These are phyloP conservation scores for Panicum miliaceum DNA, from an alignment of 176 grass and related monocot genomes.

Conservation along the genomic window DNA sequence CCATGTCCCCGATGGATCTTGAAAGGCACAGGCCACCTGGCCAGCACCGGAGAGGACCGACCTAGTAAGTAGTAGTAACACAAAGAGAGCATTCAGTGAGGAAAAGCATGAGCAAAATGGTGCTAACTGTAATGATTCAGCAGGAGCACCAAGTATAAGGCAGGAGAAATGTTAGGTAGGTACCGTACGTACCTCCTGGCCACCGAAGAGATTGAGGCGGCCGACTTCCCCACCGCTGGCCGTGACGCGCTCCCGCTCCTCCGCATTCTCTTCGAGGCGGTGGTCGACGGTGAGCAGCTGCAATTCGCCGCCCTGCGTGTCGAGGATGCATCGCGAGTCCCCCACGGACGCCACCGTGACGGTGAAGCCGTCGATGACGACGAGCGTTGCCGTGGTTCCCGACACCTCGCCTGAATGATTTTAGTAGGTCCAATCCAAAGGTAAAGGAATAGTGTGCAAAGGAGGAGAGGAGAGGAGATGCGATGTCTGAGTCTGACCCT, in stretches of 20 bases:
- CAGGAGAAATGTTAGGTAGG: background rate
- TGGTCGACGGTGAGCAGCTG: constrained; percentile 88
- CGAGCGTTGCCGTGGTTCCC: constrained; percentile 85
- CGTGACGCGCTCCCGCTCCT: constrained; percentile 86
- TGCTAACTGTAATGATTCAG: background rate
- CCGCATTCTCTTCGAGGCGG: constrained; percentile 81
- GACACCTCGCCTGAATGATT: constrained; percentile 69
- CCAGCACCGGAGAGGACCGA: constrained; percentile 96
- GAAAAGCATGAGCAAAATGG: constrained; percentile 19
- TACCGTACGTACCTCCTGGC: constrained; percentile 87
- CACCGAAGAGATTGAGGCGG: constrained; percentile 84
- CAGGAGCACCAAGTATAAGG: background rate
- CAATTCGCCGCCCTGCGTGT: constrained; percentile 69
- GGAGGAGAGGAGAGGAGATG: too few relatives aligned
- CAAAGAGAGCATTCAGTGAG: constrained; percentile 11
- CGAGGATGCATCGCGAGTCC: constrained; percentile 89
- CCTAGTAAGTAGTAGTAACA: too few relatives aligned
- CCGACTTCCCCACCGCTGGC: constrained; percentile 94
- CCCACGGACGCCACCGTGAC: constrained; percentile 93
- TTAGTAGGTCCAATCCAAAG: too few relatives aligned
- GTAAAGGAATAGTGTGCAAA: too few relatives aligned
- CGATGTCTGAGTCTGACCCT: background rate
- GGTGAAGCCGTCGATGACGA: constrained; percentile 78
- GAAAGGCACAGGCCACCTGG: constrained; percentile 97
- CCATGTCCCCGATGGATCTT: constrained; percentile 94